Conservation (phyloP, 2,329 filamentous ascomycete species). For the Didymellaceae sp. region DNA sequence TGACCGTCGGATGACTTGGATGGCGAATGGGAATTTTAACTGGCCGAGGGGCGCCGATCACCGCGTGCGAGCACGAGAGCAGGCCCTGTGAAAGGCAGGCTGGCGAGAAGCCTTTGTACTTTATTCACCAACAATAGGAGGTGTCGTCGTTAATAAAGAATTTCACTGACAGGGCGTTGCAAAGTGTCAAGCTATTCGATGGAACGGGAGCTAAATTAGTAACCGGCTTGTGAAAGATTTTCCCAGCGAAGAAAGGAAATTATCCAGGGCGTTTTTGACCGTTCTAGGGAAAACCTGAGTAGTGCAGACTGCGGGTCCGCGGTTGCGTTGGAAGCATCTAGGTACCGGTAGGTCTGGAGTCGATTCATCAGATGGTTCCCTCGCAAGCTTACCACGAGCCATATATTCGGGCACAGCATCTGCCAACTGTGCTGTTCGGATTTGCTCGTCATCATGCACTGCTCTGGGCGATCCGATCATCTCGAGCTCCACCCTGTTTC, state of each 20-base stretch:
- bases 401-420: constrained; percentile 8
- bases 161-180: constrained; percentile 22
- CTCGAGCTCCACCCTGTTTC: constrained; percentile 22
- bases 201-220: constrained; percentile 45
- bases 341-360: too few relatives aligned
- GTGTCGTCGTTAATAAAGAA: constrained; percentile 14
- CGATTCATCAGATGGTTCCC: constrained; percentile 5
- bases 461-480: constrained; percentile 23
- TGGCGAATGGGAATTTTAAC: constrained; percentile 18
- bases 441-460: constrained; percentile 29
- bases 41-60: constrained; percentile 30
- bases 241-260: constrained; percentile 35
- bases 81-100: constrained; percentile 27
- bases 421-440: too few relatives aligned
- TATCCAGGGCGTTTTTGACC: constrained; percentile 28
- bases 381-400: constrained; percentile 16
- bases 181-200: constrained; percentile 33
- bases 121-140: constrained; percentile 18
- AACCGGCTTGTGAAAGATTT: constrained; percentile 34
- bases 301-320: constrained; percentile 32
- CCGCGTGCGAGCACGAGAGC: constrained; percentile 40
- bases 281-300: constrained; percentile 16
- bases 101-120: constrained; percentile 25
- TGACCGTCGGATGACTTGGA: constrained; percentile 19
- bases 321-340: background rate